Conservation (phyloP, 2,329 filamentous ascomycete genomes). For the Fusarium denticulatum region DNA sequence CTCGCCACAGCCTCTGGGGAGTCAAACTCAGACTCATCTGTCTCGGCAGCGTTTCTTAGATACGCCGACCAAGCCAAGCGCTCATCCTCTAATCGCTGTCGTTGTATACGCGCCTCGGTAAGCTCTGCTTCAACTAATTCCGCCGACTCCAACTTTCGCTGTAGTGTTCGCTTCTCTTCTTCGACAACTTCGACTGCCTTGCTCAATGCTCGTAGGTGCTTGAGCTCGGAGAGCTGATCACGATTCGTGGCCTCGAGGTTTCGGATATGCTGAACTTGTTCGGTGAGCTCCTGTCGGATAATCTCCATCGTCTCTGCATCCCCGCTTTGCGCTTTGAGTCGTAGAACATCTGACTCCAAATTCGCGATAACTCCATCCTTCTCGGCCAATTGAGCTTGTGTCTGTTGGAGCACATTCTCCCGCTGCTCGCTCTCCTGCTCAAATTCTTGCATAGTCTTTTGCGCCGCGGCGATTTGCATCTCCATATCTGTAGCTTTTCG, state of each 20-base stretch:
- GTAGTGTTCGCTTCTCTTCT: constrained; percentile 88
- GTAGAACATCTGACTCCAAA: constrained; percentile 84
- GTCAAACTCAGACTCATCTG: constrained; percentile 78
- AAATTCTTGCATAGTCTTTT: constrained; percentile 64
- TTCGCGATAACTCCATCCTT: constrained; percentile 76
- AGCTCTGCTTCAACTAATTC: constrained; percentile 80
- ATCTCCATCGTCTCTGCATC: constrained; percentile 87
- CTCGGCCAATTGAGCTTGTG: constrained; percentile 73
- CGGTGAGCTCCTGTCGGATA: constrained; percentile 86
- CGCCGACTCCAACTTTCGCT: constrained; percentile 80
- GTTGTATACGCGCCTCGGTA: constrained; percentile 81
- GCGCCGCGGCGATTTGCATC: constrained; percentile 58
- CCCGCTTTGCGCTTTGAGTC: constrained; percentile 85
- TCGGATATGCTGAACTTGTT: constrained; percentile 92
- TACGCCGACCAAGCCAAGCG: constrained; percentile 87
- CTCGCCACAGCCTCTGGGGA: constrained; percentile 88
- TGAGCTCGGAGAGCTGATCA: constrained; percentile 82
- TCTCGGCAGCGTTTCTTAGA: constrained; percentile 73
- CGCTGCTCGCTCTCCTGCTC: constrained; percentile 67
- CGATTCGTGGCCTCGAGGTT: constrained; percentile 82
- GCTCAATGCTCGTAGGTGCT: constrained; percentile 80
- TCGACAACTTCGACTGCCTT: constrained; percentile 94
- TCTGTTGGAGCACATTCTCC: constrained; percentile 65
- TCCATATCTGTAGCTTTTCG: constrained; percentile 65
- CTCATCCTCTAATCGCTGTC: constrained; percentile 89